phyloP scores from a whole-genome alignment of 192 early-diverging fungal genomes.

The Gonapodya prolifera region DNA sequence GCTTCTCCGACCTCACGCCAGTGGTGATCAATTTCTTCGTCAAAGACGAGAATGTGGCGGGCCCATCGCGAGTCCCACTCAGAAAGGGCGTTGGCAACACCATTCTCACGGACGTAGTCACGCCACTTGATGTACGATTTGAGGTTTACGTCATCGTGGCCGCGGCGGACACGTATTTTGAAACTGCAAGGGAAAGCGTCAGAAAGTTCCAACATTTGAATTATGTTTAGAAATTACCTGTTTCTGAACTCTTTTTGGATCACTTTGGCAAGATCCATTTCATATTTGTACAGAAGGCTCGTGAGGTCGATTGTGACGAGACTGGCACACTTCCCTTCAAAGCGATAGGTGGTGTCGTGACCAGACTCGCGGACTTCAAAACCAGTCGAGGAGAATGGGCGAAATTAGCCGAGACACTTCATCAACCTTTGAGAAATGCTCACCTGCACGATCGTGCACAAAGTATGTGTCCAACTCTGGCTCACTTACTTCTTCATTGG shows the following conservation, averaged over 20 bases:
- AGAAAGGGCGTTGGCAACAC: constrained; percentile 17
- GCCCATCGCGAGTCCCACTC: constrained; percentile 39
- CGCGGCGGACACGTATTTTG: constrained; percentile 28
- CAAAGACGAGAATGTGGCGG: constrained; percentile 30
- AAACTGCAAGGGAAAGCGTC: constrained; percentile 11
- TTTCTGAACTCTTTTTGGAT: constrained; percentile 36
- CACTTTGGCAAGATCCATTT: constrained; percentile 71
- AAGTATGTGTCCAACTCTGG: constrained; percentile 89
- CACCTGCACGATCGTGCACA: constrained; percentile 82
- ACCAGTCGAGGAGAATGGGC: not conserved
- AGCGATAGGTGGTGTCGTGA: constrained; percentile 91
- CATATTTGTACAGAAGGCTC: constrained; percentile 89
- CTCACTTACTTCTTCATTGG: constrained; percentile 48
- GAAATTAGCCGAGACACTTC: not conserved
- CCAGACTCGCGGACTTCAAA: constrained; percentile 77
- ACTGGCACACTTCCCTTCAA: constrained; percentile 80
- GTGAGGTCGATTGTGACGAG: constrained; percentile 92
- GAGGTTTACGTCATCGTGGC: constrained; percentile 20
- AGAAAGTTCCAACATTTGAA: not conserved
- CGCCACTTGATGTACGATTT: constrained; percentile 25
- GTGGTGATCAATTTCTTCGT: constrained; percentile 15
- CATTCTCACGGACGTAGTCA: constrained; percentile 14
- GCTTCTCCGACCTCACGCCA: not conserved
- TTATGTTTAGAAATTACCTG: constrained; percentile 11
- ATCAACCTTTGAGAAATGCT: not conserved